Conservation (phyloP, 2,329 filamentous ascomycete genomes). For the Sporothrix variecibatus region DNA sequence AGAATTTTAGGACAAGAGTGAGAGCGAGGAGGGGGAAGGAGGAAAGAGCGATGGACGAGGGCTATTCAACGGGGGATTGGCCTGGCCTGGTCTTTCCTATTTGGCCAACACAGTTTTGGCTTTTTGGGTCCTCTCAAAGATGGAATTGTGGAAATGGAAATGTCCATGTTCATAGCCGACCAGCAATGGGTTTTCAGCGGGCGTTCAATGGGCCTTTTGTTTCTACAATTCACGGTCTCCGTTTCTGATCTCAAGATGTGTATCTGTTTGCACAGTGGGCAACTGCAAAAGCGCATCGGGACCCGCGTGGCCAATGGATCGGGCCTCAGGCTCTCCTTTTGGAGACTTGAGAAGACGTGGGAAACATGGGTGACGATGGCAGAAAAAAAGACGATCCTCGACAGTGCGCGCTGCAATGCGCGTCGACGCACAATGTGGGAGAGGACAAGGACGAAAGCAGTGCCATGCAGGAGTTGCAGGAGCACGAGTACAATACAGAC, state of each 20-base stretch:
- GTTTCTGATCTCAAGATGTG: not conserved
- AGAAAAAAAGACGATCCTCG: conserved; percentile 1
- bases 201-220: not conserved
- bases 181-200: not conserved
- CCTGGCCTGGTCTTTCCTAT: not conserved
- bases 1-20: not conserved
- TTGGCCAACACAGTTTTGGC: not conserved
- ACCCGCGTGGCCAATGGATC: not conserved
- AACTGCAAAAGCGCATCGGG: not conserved
- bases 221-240: not conserved
- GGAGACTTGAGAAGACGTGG: not conserved
- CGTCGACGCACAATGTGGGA: conserved; percentile 8
- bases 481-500: not conserved
- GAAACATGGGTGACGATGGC: not conserved
- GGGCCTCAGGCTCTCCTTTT: not conserved
- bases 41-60: conserved; percentile 21
- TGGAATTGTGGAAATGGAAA: conserved; percentile 1
- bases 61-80: not conserved
- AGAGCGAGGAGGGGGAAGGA: not conserved
- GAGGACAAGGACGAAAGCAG: conserved; percentile 11
- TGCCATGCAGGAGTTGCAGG: conserved; percentile 10
- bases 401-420: conserved; percentile 9
- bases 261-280: not conserved
- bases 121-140: not conserved
- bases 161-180: not conserved